Evolutionary conservation across 768 basidiomycete genomes (phyloP).

Genomic region (Gloeophyllum trabeum): DNA sequence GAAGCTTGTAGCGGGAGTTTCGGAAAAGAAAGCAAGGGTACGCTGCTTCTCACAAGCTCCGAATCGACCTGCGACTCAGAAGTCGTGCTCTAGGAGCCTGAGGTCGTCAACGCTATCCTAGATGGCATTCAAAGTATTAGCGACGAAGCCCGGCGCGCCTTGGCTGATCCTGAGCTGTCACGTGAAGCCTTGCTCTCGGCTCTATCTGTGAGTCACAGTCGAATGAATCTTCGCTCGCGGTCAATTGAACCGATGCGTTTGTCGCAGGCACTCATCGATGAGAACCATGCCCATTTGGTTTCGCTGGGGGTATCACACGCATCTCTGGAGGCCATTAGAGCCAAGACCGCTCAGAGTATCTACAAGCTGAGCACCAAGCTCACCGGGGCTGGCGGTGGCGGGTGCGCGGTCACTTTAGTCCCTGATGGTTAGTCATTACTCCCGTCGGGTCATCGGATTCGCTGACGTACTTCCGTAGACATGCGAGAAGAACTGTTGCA

Average conservation of each 20-base stretch:
- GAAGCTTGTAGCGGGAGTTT: slow-evolving; percentile 85
- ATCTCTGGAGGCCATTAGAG: slow-evolving; percentile 68
- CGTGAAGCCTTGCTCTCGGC: slow-evolving; percentile 53
- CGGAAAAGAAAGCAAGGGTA: slow-evolving; percentile 53
- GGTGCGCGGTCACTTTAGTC: slow-evolving; percentile 92
- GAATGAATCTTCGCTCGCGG: slow-evolving; percentile 2
- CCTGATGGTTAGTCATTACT: slow-evolving; percentile 65
- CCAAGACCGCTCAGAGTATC: slow-evolving; percentile 50
- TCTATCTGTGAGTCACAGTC: slow-evolving; percentile 47
- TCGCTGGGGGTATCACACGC: slow-evolving; percentile 89
- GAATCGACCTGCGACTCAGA: slow-evolving; percentile 1
- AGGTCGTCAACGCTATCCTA: slow-evolving; percentile 66
- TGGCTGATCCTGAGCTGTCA: slow-evolving; percentile 65
- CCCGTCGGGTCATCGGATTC: background rate
- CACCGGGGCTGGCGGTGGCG: slow-evolving; percentile 96
- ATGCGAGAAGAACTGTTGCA: slow-evolving; percentile 50
- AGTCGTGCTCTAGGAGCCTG: slow-evolving; percentile 55
- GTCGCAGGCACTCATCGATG: slow-evolving; percentile 62
- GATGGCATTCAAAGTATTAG: slow-evolving; percentile 76
- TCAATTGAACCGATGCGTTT: slow-evolving; percentile 5
- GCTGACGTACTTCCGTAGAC: slow-evolving; percentile 31
- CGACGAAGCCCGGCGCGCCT: slow-evolving; percentile 64
- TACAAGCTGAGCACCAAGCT: slow-evolving; percentile 82
- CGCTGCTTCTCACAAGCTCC: slow-evolving; percentile 11
- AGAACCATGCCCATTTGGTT: slow-evolving; percentile 83